Evolutionary conservation across 352 stramenopile genomes (phyloP).

Genomic region (Phytopythium litorale): DNA sequence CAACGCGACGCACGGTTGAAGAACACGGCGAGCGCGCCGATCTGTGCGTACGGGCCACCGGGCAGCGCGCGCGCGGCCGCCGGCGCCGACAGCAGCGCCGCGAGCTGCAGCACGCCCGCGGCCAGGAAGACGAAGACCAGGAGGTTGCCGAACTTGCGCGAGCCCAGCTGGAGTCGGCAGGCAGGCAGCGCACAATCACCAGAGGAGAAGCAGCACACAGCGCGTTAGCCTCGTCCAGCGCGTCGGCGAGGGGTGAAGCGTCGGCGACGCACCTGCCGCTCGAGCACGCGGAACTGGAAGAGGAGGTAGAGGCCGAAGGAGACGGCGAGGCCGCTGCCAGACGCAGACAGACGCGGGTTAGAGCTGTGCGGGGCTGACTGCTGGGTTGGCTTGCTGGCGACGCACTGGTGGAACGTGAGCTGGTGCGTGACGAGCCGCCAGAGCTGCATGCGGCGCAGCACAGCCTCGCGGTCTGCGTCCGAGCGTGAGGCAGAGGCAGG

Average conservation of each 20-base stretch:
- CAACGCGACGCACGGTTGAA: slow-evolving; percentile 58
- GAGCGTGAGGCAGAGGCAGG: neutral
- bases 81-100: slow-evolving; percentile 37
- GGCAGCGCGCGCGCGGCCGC: slow-evolving; percentile 37
- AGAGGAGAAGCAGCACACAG: too few species aligned
- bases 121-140: slow-evolving; percentile 60
- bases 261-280: slow-evolving; percentile 41
- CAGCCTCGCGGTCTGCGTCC: slow-evolving; percentile 43
- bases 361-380: neutral
- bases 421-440: slow-evolving; percentile 72
- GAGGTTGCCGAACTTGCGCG: slow-evolving; percentile 81
- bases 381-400: neutral
- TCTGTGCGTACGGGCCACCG: slow-evolving; percentile 60
- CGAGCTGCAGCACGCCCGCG: slow-evolving; percentile 42
- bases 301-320: slow-evolving; percentile 81
- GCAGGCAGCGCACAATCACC: too few species aligned
- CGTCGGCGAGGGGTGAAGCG: too few species aligned
- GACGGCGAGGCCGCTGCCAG: slow-evolving; percentile 58
- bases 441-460: slow-evolving; percentile 54
- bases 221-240: too few species aligned
- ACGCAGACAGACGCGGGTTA: neutral
- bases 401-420: slow-evolving; percentile 66
- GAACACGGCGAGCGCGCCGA: slow-evolving; percentile 72
- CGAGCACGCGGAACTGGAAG: slow-evolving; percentile 83
- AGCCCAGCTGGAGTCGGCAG: slow-evolving; percentile 49